Evolutionary conservation across 495 filamentous ascomycete species (phyloP).

Genomic region (Lophiotrema nucula): DNA sequence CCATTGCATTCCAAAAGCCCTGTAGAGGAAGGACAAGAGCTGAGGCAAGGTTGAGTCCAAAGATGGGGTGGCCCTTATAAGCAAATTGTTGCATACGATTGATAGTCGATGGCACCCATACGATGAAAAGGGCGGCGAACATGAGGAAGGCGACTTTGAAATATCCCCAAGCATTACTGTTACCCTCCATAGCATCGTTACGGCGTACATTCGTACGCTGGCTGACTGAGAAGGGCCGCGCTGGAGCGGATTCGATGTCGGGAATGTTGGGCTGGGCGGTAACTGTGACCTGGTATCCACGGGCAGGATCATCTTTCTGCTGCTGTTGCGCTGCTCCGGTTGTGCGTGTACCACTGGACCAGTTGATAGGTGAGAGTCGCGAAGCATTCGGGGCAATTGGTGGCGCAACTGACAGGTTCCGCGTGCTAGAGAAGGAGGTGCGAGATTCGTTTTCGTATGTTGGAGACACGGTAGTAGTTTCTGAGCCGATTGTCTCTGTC

Average conservation of each 20-base stretch:
- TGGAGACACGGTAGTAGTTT: conserved; percentile 5
- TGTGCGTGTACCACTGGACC: background rate
- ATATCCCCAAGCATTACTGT: conserved; percentile 68
- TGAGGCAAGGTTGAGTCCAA: conserved; percentile 65
- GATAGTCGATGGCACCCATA: conserved; percentile 80
- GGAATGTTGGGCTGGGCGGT: background rate
- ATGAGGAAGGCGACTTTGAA: conserved; percentile 83
- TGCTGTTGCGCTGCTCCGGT: background rate
- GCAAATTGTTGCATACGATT: conserved; percentile 74
- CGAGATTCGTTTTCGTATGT: conserved; percentile 15
- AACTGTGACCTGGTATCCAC: conserved; percentile 9
- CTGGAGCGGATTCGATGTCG: background rate
- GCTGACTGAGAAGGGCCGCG: background rate
- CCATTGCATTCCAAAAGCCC: conserved; percentile 83
- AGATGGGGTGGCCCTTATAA: conserved; percentile 51
- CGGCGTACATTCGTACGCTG: conserved; percentile 2
- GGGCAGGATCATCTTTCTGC: background rate
- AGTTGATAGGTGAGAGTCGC: conserved; percentile 16
- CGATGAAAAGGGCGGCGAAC: conserved; percentile 76
- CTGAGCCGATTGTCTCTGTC: conserved; percentile 30
- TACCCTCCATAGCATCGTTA: conserved; percentile 31
- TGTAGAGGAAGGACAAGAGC: conserved; percentile 78
- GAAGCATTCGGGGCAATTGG: background rate
- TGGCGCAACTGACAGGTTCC: conserved; percentile 7
- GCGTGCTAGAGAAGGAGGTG: conserved; percentile 25